Evolutionary conservation across 2,329 filamentous ascomycete species (phyloP).

Genomic region (Hortaea werneckii): DNA sequence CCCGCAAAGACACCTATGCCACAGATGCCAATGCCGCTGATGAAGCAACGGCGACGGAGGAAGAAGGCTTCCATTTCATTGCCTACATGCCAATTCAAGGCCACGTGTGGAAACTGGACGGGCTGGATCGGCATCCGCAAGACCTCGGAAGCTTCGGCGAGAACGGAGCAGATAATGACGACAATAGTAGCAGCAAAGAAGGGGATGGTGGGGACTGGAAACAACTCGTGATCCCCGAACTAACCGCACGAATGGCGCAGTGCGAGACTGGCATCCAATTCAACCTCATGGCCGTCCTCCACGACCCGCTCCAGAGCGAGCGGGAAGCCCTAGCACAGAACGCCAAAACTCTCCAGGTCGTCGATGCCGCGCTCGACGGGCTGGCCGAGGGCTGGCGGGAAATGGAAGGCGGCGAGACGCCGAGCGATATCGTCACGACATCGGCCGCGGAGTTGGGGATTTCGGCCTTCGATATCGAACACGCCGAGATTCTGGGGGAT

Average conservation of each 20-base stretch:
- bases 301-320: slow-evolving; percentile 49
- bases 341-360: slow-evolving; percentile 32
- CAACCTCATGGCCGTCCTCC: slow-evolving; percentile 65
- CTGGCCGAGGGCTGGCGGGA: slow-evolving; percentile 35
- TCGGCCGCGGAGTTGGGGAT: slow-evolving; percentile 15
- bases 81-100: slow-evolving; percentile 72
- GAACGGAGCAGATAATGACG: too few relatives aligned
- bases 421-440: slow-evolving; percentile 12
- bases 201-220: slow-evolving; percentile 51
- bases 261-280: slow-evolving; percentile 62
- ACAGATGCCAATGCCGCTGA: slow-evolving; percentile 32
- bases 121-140: slow-evolving; percentile 62
- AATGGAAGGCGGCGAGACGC: slow-evolving; percentile 21
- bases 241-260: slow-evolving; percentile 57
- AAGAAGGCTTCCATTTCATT: slow-evolving; percentile 76
- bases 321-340: slow-evolving; percentile 33
- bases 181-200: too few relatives aligned
- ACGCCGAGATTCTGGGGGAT: slow-evolving; percentile 18
- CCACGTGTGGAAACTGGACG: slow-evolving; percentile 80
- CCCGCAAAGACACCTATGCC: slow-evolving; percentile 28
- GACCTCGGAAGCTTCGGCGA: slow-evolving; percentile 42
- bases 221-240: slow-evolving; percentile 50
- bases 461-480: slow-evolving; percentile 24
- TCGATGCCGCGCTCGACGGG: slow-evolving; percentile 31
- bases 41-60: slow-evolving; percentile 36